Base-by-base conservation (phyloP, 805 yeast species). In the Pichia exigua region DNA sequence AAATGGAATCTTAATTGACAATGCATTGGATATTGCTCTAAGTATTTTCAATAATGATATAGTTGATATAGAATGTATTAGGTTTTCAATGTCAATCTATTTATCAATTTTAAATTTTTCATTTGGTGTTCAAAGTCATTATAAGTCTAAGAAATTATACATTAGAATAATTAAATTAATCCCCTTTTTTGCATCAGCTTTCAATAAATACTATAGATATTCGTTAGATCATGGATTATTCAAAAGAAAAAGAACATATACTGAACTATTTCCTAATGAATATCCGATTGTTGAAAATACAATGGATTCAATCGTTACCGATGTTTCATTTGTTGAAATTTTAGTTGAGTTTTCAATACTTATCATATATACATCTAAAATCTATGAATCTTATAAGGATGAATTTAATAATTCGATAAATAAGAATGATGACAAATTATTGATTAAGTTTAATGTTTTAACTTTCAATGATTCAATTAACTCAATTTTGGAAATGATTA, bases 221-320 rank as follows among this genome's bases (percentile, higher is more conserved):
- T 71, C 81, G 63, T 65, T 73, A 53, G 65, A 70, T 24, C 69
- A 72, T 51, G 77, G 73, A 20, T 48, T 57, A 15, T 70, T 72
- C 49, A 75, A 74, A 53, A 77, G 82, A 38, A 82, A 78, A 66
- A 76, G 88, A 68, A 75, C 81, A 0, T 85, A 83, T 61, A 82
- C 88, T 0, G 74, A 73, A 27, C 67, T 87, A 42, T 90, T 88
- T 70, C 95, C 94, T 10, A 72, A 74, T 28, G 65, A 68, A 17
- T 79, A 77, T 60, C 96, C 95, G 18, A 83, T 84, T 61, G 68
- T 69, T 46, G 83, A 80, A 43, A 61, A 73, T 30, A 80, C 91
- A 0, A 77, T 86, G 57, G 96, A 89, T 61, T 83, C 95, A 0
- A 73, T 82, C 44, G 85, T 87, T 20, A 79, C 81, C 55, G 87